Evolutionary conservation across 257 asterid genomes (phyloP).

Genomic region (Plantago major): DNA sequence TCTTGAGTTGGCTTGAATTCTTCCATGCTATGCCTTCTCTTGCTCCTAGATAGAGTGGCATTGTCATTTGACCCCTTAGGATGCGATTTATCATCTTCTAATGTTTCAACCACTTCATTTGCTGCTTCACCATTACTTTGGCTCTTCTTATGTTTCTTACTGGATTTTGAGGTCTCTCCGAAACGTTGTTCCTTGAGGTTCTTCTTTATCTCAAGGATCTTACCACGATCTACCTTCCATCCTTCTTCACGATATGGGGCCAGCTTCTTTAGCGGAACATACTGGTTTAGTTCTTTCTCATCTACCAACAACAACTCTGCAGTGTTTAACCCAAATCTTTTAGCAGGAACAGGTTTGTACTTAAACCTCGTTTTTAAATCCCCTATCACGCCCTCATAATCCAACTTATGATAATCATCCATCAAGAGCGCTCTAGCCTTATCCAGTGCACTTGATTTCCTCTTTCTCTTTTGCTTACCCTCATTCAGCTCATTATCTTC

Average conservation of each 20-base stretch:
- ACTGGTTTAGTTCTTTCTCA: slow-evolving; percentile 73
- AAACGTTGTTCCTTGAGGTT: slow-evolving; percentile 15
- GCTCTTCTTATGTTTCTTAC: slow-evolving; percentile 23
- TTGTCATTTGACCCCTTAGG: slow-evolving; percentile 27
- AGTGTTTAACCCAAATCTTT: slow-evolving; percentile 49
- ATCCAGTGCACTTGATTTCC: slow-evolving; percentile 48
- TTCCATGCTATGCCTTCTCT: slow-evolving; percentile 31
- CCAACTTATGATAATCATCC: slow-evolving; percentile 87
- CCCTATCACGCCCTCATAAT: slow-evolving; percentile 74
- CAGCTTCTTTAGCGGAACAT: slow-evolving; percentile 67
- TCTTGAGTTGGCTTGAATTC: background rate
- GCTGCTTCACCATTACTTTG: slow-evolving; percentile 19
- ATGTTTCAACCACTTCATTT: slow-evolving; percentile 20
- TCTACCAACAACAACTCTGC: slow-evolving; percentile 50
- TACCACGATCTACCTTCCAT: slow-evolving; percentile 67
- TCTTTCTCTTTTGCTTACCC: slow-evolving; percentile 57
- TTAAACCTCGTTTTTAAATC: slow-evolving; percentile 81
- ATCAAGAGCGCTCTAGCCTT: slow-evolving; percentile 48
- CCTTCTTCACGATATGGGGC: slow-evolving; percentile 75
- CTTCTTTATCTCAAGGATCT: slow-evolving; percentile 40
- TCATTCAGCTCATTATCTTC: slow-evolving; percentile 2
- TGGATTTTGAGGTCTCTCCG: slow-evolving; percentile 18
- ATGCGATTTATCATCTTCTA: slow-evolving; percentile 23
- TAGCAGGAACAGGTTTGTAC: slow-evolving; percentile 56
- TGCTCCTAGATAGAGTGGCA: slow-evolving; percentile 33